A percentile compares a stretch with the other conserved stretches of the same genome.
phyloP scores from a whole-genome alignment of 441 rosid species.

The Raphanus hybrid region DNA sequence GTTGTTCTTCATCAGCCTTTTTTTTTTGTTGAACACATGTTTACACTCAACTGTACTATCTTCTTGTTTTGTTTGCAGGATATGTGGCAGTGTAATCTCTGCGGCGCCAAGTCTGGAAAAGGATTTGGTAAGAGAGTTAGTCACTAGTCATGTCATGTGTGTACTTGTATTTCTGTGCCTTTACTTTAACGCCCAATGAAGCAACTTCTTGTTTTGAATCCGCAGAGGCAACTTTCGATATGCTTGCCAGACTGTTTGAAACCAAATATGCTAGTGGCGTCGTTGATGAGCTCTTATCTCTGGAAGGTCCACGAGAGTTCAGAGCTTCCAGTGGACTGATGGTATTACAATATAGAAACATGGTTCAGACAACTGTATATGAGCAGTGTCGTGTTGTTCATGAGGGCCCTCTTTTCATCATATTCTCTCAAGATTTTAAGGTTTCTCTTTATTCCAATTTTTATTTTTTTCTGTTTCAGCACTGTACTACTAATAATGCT shows the following conservation, averaged over 20 bases:
- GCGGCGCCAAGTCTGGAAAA: constrained; percentile 91
- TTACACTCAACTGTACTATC: background rate
- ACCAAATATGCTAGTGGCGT: constrained; percentile 99
- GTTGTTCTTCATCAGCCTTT: background rate
- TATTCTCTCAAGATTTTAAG: constrained; percentile 90
- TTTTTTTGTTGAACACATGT: background rate
- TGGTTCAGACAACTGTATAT: constrained; percentile 91
- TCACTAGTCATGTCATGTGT: background rate
- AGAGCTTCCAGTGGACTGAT: constrained; percentile 76
- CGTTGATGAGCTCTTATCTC: constrained; percentile 85
- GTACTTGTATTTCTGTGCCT: constrained; percentile 18
- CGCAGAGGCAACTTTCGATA: constrained; percentile 94
- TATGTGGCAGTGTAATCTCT: constrained; percentile 96
- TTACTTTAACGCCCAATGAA: constrained; percentile 1
- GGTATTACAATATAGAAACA: constrained; percentile 89
- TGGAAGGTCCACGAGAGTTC: constrained; percentile 83
- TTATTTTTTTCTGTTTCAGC: background rate
- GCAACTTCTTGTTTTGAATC: constrained; percentile 20
- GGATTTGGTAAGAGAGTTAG: constrained; percentile 83
- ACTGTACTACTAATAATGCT: constrained; percentile 15
- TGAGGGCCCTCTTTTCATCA: constrained; percentile 92
- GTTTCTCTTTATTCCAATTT: constrained; percentile 39
- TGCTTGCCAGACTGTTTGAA: constrained; percentile 89
- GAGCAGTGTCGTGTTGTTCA: constrained; percentile 98
- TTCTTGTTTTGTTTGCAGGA: constrained; percentile 58